Base-by-base conservation (phyloP, 1,139 yeast genomes). In the Protomyces pachydermus region DNA sequence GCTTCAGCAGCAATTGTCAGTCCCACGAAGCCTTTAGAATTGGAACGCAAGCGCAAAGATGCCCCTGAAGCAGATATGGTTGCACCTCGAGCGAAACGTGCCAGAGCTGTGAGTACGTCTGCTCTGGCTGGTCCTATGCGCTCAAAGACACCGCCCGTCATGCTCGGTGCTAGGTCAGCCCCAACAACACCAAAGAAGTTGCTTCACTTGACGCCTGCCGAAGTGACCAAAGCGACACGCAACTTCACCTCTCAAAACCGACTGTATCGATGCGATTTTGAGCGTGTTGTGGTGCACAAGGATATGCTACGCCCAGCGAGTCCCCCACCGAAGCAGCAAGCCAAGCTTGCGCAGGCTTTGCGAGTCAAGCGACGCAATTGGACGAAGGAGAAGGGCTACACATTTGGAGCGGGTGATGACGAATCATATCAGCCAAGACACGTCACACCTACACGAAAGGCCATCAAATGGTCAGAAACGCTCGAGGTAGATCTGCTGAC, bases 371-470 rank as follows among this genome's bases (percentile, higher is more conserved):
- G 66, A 8, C 51, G 54, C 34, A 58, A 53, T 23, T 48, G 53
- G 51, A 56, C 55, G 38, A 60, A 64, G 56, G 64, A 64, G 45
- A 53, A 54, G 48, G 64, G 64, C 28, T 60, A 58, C 54, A 48
- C 56, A n/a, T 56, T 64, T 20, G 66, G 66, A 12, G 61, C 66
- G 3, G 66, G 66, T 12, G 66, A 64, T 28, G 66, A 64, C n/a
- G 66, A 64, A 46, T 42, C 56, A 25, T 64, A 58, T 35, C 28
- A 23, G 28, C 64, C 64, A 9, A 48, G 20, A 20, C 28, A 20
- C 18, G 52, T 54, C n/a, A 64, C 66, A 3, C 61, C 64, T n/a
- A 51, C 56, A 16, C 45, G 61, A 14, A 64, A 64, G 56, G 52
- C 58, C 28, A 60, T 64, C 48, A 58, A 48, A 16, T 64, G 64